phyloP scores from a whole-genome alignment of 148 eudicot species.

The Beta vulgaris region DNA sequence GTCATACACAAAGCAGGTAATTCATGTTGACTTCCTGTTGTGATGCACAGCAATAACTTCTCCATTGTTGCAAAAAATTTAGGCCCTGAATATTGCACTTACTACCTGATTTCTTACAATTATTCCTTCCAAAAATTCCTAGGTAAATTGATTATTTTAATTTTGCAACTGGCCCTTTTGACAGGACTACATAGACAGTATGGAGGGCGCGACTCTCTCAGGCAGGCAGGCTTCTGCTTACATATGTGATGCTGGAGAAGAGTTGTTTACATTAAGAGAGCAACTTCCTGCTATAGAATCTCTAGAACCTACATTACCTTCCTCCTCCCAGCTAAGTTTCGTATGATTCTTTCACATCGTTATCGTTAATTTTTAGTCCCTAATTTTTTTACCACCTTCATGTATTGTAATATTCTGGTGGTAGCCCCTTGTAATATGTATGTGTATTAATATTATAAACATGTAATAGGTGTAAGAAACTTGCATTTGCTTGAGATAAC shows the following conservation, averaged over 20 bases:
- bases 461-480: constrained; percentile 9
- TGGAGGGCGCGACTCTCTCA: constrained; percentile 97
- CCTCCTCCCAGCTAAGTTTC: constrained; percentile 44
- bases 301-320: constrained; percentile 27
- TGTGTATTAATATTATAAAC: neutral
- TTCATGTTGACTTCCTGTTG: neutral
- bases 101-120: neutral
- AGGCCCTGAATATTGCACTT: neutral
- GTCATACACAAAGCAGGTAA: constrained; percentile 96
- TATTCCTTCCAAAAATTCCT: neutral
- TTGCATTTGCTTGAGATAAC: neutral
- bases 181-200: constrained; percentile 97
- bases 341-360: constrained; percentile 37
- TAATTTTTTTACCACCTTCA: constrained; percentile 2
- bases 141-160: neutral
- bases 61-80: no score
- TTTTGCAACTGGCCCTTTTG: neutral
- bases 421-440: constrained; percentile 17
- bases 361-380: neutral
- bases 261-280: constrained; percentile 50
- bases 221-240: constrained; percentile 92
- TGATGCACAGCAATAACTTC: neutral
- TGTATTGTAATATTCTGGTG: constrained; percentile 9
- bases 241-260: constrained; percentile 89
- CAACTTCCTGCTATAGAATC: constrained; percentile 41